Conservation (phyloP, 2,329 filamentous ascomycete genomes). For the Tolypocladium paradoxum region DNA sequence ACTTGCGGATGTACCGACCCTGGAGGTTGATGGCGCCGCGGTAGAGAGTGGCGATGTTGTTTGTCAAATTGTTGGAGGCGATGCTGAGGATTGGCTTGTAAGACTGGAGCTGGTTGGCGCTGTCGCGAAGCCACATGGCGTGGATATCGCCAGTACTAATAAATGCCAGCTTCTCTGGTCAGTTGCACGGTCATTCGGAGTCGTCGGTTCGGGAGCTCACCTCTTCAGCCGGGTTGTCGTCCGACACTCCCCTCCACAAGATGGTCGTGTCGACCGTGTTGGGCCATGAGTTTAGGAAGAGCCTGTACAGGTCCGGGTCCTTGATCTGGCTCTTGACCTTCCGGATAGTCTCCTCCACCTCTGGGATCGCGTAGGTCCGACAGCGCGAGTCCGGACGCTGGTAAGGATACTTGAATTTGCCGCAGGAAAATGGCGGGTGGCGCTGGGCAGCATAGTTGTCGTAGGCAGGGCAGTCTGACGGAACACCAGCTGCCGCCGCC, state of each 20-base stretch:
- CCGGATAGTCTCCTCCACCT: constrained; percentile 64
- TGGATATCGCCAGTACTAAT: constrained; percentile 83
- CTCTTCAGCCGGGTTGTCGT: constrained; percentile 49
- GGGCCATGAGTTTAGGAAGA: constrained; percentile 64
- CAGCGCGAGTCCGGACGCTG: constrained; percentile 69
- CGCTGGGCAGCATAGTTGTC: constrained; percentile 21
- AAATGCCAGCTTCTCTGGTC: constrained; percentile 50
- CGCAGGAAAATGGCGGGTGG: constrained; percentile 66
- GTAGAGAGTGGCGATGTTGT: constrained; percentile 52
- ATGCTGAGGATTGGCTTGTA: constrained; percentile 55
- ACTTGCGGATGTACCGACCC: constrained; percentile 55
- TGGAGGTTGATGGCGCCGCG: constrained; percentile 70
- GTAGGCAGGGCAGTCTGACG: constrained; percentile 22
- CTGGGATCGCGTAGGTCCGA: constrained; percentile 67
- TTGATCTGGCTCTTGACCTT: constrained; percentile 58
- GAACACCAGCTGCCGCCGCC: constrained; percentile 9
- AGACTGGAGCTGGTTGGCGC: constrained; percentile 67
- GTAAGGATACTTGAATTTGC: constrained; percentile 64
- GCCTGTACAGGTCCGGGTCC: constrained; percentile 63
- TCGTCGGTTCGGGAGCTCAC: constrained; percentile 8
- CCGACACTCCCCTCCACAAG: constrained; percentile 52
- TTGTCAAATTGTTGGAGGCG: constrained; percentile 33
- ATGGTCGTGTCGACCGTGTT: constrained; percentile 68
- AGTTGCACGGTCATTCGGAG: neutral
- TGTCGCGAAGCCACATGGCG: constrained; percentile 89